Conservation (phyloP, 208 protist species). For the Trypanosoma rangeli region DNA sequence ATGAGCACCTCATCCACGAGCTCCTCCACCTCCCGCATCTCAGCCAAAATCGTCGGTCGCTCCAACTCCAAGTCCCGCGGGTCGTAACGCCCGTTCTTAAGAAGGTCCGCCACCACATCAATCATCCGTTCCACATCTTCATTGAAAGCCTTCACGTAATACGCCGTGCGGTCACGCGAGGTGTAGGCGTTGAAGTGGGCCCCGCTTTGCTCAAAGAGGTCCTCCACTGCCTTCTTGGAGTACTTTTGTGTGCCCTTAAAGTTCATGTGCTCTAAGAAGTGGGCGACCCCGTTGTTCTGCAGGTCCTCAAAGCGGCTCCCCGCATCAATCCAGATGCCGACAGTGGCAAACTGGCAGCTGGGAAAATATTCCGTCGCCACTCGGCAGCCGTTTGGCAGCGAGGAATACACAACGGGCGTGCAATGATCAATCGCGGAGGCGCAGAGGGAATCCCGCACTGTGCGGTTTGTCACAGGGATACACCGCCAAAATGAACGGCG, state of each 20-base stretch:
- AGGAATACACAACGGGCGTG: slow-evolving; percentile 89
- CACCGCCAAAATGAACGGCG: slow-evolving; percentile 21
- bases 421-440: slow-evolving; percentile 49
- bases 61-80: slow-evolving; percentile 91
- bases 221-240: slow-evolving; percentile 91
- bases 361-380: slow-evolving; percentile 95
- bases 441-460: slow-evolving; percentile 47
- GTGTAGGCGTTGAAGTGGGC: slow-evolving; percentile 99
- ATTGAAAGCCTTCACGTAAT: slow-evolving; percentile 96
- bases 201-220: slow-evolving; percentile 96
- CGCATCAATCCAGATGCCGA: slow-evolving; percentile 98
- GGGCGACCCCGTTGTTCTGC: slow-evolving; percentile 97
- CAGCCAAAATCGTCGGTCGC: slow-evolving; percentile 94
- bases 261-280: slow-evolving; percentile 99
- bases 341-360: slow-evolving; percentile 91
- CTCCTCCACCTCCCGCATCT: slow-evolving; percentile 96
- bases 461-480: slow-evolving; percentile 45
- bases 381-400: slow-evolving; percentile 95
- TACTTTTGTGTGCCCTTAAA: slow-evolving; percentile 97
- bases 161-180: slow-evolving; percentile 96
- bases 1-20: slow-evolving; percentile 96
- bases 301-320: slow-evolving; percentile 96
- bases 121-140: slow-evolving; percentile 93
- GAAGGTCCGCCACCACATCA: slow-evolving; percentile 96
- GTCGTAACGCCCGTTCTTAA: slow-evolving; percentile 92